Evolutionary conservation across 2,329 filamentous ascomycete species (phyloP), one percentile per base, ranked within the genome.

Genomic region (Trichoderma hamatum): DNA sequence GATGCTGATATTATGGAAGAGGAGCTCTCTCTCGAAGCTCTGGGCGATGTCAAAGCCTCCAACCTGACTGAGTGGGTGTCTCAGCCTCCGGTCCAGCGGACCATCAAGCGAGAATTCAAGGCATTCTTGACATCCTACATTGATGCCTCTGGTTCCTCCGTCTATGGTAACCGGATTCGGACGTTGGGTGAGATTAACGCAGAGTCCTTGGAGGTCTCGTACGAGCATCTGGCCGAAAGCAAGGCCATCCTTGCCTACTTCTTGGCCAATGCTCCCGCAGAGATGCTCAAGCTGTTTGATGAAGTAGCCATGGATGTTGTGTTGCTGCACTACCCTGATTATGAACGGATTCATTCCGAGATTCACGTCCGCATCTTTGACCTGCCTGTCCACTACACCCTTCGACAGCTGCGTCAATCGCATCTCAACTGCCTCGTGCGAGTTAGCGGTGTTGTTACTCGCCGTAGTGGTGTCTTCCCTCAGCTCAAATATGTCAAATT

Each of bases 401-500:
- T 99, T 60, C 93, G 96, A 61, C 94, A 99, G 79, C 86, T 99
- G 55, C 93, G 96, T 70, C 96, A 99, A 81, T 93, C 91, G 4
- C 96, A 99, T 77, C 87, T 99, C 70, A 99, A 99, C 84, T 97
- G 94, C 75, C 85, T 99, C 54, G 92, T 99, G 49, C 90, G 95
- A 65, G 96, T 99, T 67, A 94, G 92, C 74, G 96, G 96, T 73
- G 96, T 99, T 5, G 96, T 99, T 32, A 99, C 96, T 39, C 90
- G 96, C 72, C 89, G 96, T 73, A 96, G 91, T 30, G 96, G 96
- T 68, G 96, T 99, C 59, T 99, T 99, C 79, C 96, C 96, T 3
- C 96, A 99, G 82, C 85, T 99, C 71, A 98, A 98, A 80, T 97
- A 98, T 80, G 93, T 99, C 82, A 97, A 97, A 82, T 98, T 99